These are phyloP conservation scores for Aristolochia fimbriata DNA, from an alignment of 164 flowering plant species.

Conservation along the genomic window DNA sequence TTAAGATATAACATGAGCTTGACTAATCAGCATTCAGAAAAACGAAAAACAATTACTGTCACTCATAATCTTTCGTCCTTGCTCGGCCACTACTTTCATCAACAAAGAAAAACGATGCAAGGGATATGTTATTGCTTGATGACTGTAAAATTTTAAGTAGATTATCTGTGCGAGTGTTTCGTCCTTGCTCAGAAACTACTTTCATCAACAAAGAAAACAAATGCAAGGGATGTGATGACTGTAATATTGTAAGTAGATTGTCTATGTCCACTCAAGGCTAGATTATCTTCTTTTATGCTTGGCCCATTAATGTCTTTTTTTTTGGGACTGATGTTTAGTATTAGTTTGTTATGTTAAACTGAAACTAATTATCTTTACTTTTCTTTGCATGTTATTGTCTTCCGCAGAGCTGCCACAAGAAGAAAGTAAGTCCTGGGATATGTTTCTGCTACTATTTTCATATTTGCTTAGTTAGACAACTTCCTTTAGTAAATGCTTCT, in stretches of 20 bases:
- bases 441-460: background rate
- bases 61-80: background rate
- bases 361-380: slow-evolving; percentile 8
- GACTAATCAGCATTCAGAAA: no score
- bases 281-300: background rate
- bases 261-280: background rate
- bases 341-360: background rate
- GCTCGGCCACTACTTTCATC: background rate
- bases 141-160: background rate
- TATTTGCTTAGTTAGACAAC: no score
- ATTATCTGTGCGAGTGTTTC: no score
- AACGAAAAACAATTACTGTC: no score
- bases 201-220: background rate
- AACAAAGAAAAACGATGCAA: background rate
- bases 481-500: background rate
- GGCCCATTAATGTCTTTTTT: background rate
- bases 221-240: background rate
- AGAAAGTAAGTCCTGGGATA: slow-evolving; percentile 54
- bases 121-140: background rate
- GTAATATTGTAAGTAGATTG: background rate
- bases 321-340: background rate
- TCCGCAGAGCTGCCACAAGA: slow-evolving; percentile 82
- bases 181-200: background rate
- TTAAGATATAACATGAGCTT: no score
- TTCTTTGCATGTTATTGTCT: slow-evolving; percentile 28